Conservation (phyloP, 23 red algal species). For the Gracilaria domingensis region DNA sequence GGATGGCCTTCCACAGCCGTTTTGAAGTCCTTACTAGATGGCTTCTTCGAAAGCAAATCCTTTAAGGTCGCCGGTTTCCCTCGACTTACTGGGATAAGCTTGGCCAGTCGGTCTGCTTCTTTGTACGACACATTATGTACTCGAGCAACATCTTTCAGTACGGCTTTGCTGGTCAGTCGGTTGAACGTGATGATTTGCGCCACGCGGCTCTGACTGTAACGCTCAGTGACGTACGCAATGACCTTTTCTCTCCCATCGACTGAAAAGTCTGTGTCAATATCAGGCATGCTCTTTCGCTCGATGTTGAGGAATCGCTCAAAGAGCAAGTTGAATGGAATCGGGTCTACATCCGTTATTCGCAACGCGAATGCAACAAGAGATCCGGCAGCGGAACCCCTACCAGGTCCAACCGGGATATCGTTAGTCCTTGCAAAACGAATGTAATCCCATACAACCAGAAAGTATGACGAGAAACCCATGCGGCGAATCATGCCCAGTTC, state of each 20-base stretch:
- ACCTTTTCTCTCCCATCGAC: slow-evolving; percentile 88
- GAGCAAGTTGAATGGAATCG: slow-evolving; percentile 85
- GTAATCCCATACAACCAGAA: slow-evolving; percentile 98
- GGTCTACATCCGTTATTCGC: slow-evolving; percentile 93
- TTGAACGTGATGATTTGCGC: slow-evolving; percentile 99
- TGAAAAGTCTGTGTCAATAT: slow-evolving; percentile 97
- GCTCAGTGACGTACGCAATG: slow-evolving; percentile 83
- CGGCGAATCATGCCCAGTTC: slow-evolving; percentile 85
- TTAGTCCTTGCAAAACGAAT: slow-evolving; percentile 79
- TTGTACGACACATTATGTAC: slow-evolving; percentile 81
- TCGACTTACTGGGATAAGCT: slow-evolving; percentile 86
- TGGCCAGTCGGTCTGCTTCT: slow-evolving; percentile 90
- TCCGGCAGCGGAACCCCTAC: slow-evolving; percentile 94
- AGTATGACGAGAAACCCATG: slow-evolving; percentile 95
- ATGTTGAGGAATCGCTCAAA: slow-evolving; percentile 98
- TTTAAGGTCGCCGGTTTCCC: slow-evolving; percentile 86
- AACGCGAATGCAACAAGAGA: slow-evolving; percentile 96
- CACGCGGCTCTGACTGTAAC: slow-evolving; percentile 85
- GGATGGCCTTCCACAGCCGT: slow-evolving; percentile 41
- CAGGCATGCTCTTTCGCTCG: slow-evolving; percentile 92
- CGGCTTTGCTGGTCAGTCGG: slow-evolving; percentile 85
- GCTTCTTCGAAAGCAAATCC: slow-evolving; percentile 62
- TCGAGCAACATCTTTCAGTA: slow-evolving; percentile 91
- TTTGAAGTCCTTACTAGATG: slow-evolving; percentile 68
- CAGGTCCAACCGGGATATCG: slow-evolving; percentile 93